A percentile compares a stretch with the other conserved stretches of the same genome.
Evolutionary conservation across 352 stramenopile genomes (phyloP).

Genomic region (Globisporangium nodosum): DNA sequence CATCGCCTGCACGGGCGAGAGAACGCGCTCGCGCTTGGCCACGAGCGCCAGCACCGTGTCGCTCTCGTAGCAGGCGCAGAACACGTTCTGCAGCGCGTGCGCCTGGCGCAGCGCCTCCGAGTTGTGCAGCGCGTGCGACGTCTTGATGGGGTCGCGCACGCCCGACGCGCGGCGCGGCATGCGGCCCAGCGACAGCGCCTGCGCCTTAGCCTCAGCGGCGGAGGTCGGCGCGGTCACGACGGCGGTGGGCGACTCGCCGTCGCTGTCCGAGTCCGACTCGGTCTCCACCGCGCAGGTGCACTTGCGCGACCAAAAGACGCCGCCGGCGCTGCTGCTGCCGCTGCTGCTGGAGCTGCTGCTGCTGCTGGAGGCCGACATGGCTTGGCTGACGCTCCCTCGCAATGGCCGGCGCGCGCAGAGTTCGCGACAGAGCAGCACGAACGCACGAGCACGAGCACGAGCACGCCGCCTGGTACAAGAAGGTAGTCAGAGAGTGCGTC

Average conservation of each 20-base stretch:
- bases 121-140: slow-evolving; percentile 69
- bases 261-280: slow-evolving; percentile 54
- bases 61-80: slow-evolving; percentile 71
- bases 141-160: slow-evolving; percentile 48
- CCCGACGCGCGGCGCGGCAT: slow-evolving; percentile 31
- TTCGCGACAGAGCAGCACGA: no score
- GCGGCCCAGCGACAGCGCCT: slow-evolving; percentile 4
- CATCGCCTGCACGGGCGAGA: slow-evolving; percentile 63
- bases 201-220: slow-evolving; percentile 13
- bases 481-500: no score
- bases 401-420: no score
- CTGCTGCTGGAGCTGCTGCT: background rate
- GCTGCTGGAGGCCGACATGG: background rate
- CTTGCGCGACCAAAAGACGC: slow-evolving; percentile 27
- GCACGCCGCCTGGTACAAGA: no score
- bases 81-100: slow-evolving; percentile 59
- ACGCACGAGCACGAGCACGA: no score
- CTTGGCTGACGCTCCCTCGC: background rate
- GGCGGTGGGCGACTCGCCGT: slow-evolving; percentile 21
- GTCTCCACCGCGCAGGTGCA: slow-evolving; percentile 71
- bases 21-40: slow-evolving; percentile 45
- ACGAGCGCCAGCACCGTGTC: slow-evolving; percentile 60
- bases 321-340: background rate
- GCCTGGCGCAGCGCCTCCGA: slow-evolving; percentile 59
- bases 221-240: slow-evolving; percentile 28